Evolutionary conservation across 345 rosid genomes (phyloP), one percentile per base, ranked within the genome.

Genomic region (Erodium maritimum): DNA sequence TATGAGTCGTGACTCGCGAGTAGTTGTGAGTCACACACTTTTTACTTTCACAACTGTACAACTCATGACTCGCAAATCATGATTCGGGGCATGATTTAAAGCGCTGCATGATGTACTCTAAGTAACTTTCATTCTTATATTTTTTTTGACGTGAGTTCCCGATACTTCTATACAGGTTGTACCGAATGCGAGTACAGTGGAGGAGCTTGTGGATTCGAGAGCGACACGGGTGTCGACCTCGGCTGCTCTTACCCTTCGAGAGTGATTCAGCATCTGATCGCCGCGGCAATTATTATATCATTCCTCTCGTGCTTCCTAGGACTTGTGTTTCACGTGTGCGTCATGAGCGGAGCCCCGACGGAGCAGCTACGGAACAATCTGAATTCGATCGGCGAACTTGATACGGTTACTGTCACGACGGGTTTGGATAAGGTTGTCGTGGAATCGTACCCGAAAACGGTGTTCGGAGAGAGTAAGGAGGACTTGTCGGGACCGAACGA

Each of bases 121-220:
- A n/a, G n/a, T n/a, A n/a, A n/a, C n/a, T n/a, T n/a, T n/a, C n/a
- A n/a, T n/a, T n/a, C n/a, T n/a, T n/a, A n/a, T n/a, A n/a, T n/a
- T n/a, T n/a, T n/a, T n/a, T n/a, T n/a, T n/a, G n/a, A n/a, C n/a
- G n/a, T n/a, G n/a, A n/a, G n/a, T n/a, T n/a, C n/a, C n/a, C n/a
- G n/a, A n/a, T n/a, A n/a, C n/a, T n/a, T n/a, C n/a, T n/a, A n/a
- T n/a, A n/a, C n/a, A n/a, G n/a, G n/a, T n/a, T n/a, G n/a, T n/a
- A n/a, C n/a, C n/a, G n/a, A 79, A 48, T 84, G 90, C 33, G 1
- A 17, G 5, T 19, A 14, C 4, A 45, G 20, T 0, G 73, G 81
- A 0, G 71, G 80, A 59, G 22, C 2, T 19, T 84, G 87, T 61
- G 64, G 70, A 23, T 77, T 69, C 69, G 57, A 21, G 16, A 55